Conservation (phyloP, 2,329 filamentous ascomycete species). For the Trichoderma asperellum region DNA sequence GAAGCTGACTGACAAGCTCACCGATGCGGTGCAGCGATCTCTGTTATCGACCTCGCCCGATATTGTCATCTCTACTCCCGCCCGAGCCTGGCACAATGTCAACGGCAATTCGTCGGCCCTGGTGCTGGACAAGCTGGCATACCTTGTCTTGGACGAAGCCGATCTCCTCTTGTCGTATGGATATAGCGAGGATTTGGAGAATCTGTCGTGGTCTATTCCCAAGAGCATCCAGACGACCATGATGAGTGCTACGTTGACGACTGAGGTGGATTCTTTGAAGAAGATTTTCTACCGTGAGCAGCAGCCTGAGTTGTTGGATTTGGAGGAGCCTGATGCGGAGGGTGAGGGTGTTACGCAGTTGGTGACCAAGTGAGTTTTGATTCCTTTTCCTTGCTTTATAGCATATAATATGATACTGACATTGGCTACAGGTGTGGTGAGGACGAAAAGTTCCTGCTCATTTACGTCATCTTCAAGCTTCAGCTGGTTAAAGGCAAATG, state of each 20-base stretch:
- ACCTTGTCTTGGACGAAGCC: slow-evolving; percentile 90
- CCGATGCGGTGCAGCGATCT: slow-evolving; percentile 84
- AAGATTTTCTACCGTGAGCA: slow-evolving; percentile 73
- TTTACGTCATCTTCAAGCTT: slow-evolving; percentile 94
- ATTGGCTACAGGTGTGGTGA: slow-evolving; percentile 70
- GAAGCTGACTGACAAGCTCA: slow-evolving; percentile 89
- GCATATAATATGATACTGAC: slow-evolving; percentile 29
- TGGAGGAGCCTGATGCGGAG: slow-evolving; percentile 81
- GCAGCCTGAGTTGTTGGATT: slow-evolving; percentile 75
- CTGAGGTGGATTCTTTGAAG: slow-evolving; percentile 84
- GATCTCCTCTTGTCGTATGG: slow-evolving; percentile 93
- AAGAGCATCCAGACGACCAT: slow-evolving; percentile 87
- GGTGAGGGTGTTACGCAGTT: slow-evolving; percentile 82
- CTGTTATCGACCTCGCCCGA: slow-evolving; percentile 86
- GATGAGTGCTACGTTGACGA: slow-evolving; percentile 90
- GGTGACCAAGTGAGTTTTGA: slow-evolving; percentile 68
- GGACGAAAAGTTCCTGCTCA: slow-evolving; percentile 93
- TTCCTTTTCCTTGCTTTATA: neutral
- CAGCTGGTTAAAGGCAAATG: slow-evolving; percentile 93
- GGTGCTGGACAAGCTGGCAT: slow-evolving; percentile 69
- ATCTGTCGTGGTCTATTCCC: slow-evolving; percentile 75
- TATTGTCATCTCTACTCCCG: slow-evolving; percentile 87
- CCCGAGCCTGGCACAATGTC: slow-evolving; percentile 78
- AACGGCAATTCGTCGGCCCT: slow-evolving; percentile 67
- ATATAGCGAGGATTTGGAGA: slow-evolving; percentile 86